Evolutionary conservation across 306 rosid genomes (phyloP).

Genomic region (Urtica urens): DNA sequence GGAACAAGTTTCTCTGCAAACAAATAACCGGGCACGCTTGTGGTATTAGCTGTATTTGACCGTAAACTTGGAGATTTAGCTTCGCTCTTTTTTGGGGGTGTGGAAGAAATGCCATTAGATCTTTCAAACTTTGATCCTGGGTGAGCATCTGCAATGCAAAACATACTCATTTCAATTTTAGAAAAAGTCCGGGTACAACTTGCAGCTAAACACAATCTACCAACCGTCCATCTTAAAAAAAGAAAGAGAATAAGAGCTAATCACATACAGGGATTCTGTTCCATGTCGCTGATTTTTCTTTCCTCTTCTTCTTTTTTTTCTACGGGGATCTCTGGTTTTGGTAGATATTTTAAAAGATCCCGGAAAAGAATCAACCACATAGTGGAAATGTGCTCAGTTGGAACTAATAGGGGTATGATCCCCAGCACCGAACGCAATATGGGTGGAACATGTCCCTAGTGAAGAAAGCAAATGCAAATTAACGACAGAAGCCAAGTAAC

Average conservation of each 20-base stretch:
- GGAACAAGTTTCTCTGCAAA: constrained; percentile 91
- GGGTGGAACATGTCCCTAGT: constrained; percentile 81
- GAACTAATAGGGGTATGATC: constrained; percentile 65
- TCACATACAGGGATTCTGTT: constrained; percentile 34
- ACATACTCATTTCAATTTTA: constrained; percentile 6
- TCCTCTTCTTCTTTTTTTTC: constrained; percentile 47
- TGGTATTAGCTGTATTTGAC: constrained; percentile 30
- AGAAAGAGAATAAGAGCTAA: constrained; percentile 14
- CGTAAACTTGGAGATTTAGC: constrained; percentile 37
- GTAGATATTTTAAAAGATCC: constrained; percentile 68
- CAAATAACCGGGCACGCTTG: constrained; percentile 47
- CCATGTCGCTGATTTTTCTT: constrained; percentile 40
- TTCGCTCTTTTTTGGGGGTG: constrained; percentile 32
- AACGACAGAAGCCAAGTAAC: neutral
- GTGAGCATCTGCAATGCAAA: constrained; percentile 40
- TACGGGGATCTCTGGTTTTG: constrained; percentile 47
- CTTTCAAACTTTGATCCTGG: constrained; percentile 24
- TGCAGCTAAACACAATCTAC: neutral
- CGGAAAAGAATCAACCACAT: constrained; percentile 87
- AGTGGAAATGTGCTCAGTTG: constrained; percentile 57
- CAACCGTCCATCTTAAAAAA: neutral
- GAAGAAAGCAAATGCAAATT: constrained; percentile 2
- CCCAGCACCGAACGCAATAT: constrained; percentile 72
- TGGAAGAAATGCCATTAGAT: constrained; percentile 45
- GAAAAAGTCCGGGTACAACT: neutral